Base-by-base conservation (phyloP, 116 monocot species). In the Zostera marina region DNA sequence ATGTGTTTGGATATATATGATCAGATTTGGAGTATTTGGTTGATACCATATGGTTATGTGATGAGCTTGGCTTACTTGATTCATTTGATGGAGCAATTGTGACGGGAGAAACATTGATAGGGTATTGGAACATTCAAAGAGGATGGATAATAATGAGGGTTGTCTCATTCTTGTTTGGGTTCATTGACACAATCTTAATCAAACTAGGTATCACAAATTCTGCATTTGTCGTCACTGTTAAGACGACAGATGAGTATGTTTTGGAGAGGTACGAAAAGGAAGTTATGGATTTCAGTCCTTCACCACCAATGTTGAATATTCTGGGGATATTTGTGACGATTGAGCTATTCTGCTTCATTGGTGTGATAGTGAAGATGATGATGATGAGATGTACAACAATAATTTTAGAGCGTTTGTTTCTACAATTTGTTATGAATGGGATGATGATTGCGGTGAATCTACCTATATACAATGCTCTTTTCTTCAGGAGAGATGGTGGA, bases 71-170 rank as follows among this genome's bases (percentile, higher is more conserved):
- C 72, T 0, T 73, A 77, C 24, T n/a, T 16, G 17, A 65, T 73
- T 44, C 68, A 70, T 26, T 56, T 88, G 11, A 19, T 65, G 0
- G 80, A 75, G 80, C 80, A 53, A 11, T 75, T 1, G 10, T 11
- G 4, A 59, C 13, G 12, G 42, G 63, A 0, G 72, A 74, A 12
- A 83, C 77, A 9, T 14, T 77, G 4, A 14, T 14, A 4, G 52
- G 60, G 11, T 80, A 83, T 83, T 88, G 83, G 83, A 80, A 68
- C n/a, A 68, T 73, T 13, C 80, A 88, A 44, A 73, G 88, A 47
- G 80, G 83, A 61, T 83, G 83, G 79, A 56, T 80, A 71, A 67
- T 75, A 4, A 74, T 38, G 44, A 57, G 70, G 16, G 12, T 77
- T 53, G 71, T 75, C 1, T 69, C 80, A 11, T 73, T 8, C 15